These are phyloP conservation scores for Cadophora sp. DNA, from an alignment of 2,329 filamentous ascomycete species.

Conservation along the genomic window DNA sequence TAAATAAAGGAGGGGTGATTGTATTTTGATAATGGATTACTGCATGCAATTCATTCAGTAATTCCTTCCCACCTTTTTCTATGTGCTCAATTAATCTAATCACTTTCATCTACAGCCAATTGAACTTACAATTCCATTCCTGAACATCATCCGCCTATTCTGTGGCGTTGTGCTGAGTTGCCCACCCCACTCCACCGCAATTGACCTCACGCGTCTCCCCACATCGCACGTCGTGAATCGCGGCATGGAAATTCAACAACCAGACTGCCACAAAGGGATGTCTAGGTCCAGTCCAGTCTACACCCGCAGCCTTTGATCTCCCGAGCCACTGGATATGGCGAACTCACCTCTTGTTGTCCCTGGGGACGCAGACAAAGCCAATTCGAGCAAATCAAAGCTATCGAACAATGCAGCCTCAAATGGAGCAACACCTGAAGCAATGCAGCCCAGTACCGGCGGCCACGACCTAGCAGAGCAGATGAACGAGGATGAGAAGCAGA, in stretches of 20 bases:
- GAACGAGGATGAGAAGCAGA: constrained; percentile 81
- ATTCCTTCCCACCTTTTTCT: not conserved
- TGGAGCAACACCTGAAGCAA: constrained; percentile 30
- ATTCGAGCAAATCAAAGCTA: constrained; percentile 29
- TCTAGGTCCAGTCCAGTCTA: not conserved
- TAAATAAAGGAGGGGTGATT: not conserved
- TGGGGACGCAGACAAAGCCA: constrained; percentile 28
- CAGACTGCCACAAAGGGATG: constrained; percentile 4
- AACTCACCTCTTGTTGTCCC: constrained; percentile 37
- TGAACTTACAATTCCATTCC: not conserved
- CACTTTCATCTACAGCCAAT: not conserved
- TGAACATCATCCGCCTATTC: not conserved
- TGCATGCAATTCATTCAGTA: not conserved
- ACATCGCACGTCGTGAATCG: constrained; percentile 2
- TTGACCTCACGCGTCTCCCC: not conserved
- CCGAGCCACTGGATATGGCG: constrained; percentile 29
- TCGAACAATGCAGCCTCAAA: constrained; percentile 30
- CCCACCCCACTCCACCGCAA: not conserved
- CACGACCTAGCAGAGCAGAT: constrained; percentile 78
- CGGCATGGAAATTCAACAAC: constrained; percentile 9
- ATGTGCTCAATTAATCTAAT: not conserved
- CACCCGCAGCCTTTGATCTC: not conserved
- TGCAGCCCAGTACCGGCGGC: constrained; percentile 28
- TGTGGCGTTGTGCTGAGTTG: not conserved
- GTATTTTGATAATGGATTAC: constrained; percentile 13